These are phyloP conservation scores for Rusavskia elegans DNA, from an alignment of 495 filamentous ascomycete genomes.

Conservation along the genomic window DNA sequence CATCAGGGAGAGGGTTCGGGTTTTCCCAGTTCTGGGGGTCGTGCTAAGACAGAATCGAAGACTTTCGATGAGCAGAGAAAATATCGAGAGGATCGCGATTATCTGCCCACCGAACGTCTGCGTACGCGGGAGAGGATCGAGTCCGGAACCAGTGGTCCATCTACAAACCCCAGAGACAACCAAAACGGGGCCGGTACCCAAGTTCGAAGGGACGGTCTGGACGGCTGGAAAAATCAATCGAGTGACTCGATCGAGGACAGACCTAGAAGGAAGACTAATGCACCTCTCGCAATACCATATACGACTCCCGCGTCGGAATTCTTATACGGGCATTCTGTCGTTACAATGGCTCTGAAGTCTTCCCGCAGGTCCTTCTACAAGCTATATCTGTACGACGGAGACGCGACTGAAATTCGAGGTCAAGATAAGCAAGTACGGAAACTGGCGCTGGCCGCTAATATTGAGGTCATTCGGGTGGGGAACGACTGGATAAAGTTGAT, in stretches of 20 bases:
- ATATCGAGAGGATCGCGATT: too few species aligned
- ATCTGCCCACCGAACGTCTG: too few species aligned
- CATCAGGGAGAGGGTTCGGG: too few species aligned
- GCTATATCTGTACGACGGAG: slow-evolving; percentile 57
- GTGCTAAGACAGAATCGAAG: too few species aligned
- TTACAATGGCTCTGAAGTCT: slow-evolving; percentile 65
- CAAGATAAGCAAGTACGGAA: slow-evolving; percentile 31
- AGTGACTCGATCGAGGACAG: neutral
- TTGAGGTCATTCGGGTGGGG: slow-evolving; percentile 35
- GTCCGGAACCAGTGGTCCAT: too few species aligned
- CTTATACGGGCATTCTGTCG: slow-evolving; percentile 67
- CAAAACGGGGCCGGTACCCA: neutral
- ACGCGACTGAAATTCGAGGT: slow-evolving; percentile 25
- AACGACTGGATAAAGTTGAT: slow-evolving; percentile 45
- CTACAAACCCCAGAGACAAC: too few species aligned
- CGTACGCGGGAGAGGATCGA: too few species aligned
- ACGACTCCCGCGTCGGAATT: slow-evolving; percentile 82
- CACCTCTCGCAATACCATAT: slow-evolving; percentile 50
- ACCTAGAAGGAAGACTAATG: neutral
- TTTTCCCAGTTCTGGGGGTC: too few species aligned
- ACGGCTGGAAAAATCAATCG: neutral
- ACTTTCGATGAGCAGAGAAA: too few species aligned
- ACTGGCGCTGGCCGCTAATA: slow-evolving; percentile 38
- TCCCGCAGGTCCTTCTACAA: slow-evolving; percentile 61
- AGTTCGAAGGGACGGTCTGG: neutral